Evolutionary conservation across 2,329 filamentous ascomycete species (phyloP), one percentile per base, ranked within the genome.

Genomic region (Penicillium psychrosexuale): DNA sequence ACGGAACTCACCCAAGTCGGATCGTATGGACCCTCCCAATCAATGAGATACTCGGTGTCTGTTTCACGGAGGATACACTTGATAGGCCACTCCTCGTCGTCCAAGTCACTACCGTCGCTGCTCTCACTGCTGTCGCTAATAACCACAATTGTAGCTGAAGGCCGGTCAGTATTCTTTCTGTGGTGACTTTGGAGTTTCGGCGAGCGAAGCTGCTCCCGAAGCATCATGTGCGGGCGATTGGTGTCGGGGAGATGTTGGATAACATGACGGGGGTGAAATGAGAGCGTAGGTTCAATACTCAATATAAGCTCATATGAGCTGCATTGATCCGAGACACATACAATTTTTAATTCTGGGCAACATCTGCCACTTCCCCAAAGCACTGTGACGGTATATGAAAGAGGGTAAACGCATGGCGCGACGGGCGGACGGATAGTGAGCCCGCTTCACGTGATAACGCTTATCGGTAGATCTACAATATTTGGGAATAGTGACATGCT

Each of bases 41-140:
- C 72, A 56, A 75, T 71, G 28, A 75, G 62, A 60, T 74, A 75
- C 46, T 70, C 62, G 17, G 62, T 60, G 42, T 63, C 53, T 31
- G 64, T 66, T 61, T 75, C 72, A 58, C 68, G 68, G 53, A 74
- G 63, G 45, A 74, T 73, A 55, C 64, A 64, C 49, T 71, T 71
- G 39, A 72, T 72, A 51, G 63, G 64, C 57, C 62, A 72, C 61
- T 73, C 69, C 55, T 67, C 63, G 40, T 69, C 66, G n/a, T 50
- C 61, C 44, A 65, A 36, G 12, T 44, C 39, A 37, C 46, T 44
- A 24, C 48, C 33, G 27, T 50, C 38, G 30, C 33, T 54, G 46
- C 48, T 61, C 36, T 59, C 36, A 44, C 45, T 55, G 51, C 50
- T 51, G 30, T 43, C 40, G 30, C 37, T 47, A n/a, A 45, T 31